Evolutionary conservation across 495 filamentous ascomycete genomes (phyloP), one percentile per base, ranked within the genome.

Genomic region (Penicillium coffeae): DNA sequence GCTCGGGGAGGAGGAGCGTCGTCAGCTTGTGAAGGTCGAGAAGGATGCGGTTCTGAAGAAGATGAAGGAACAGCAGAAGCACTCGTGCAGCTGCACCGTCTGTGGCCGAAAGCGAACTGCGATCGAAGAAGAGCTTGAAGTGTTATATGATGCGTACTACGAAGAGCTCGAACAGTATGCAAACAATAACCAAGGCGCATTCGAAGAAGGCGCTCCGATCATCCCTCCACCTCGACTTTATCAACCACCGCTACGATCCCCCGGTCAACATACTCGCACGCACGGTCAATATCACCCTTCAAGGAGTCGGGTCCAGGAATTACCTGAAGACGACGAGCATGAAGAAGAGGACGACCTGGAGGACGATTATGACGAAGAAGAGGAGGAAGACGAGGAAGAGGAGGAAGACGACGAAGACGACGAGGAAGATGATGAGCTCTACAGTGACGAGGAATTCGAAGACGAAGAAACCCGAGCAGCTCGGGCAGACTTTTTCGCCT

Each of bases 11-110:
- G 86, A 90, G 37, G 92, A 99, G 50, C 84, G 93, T 42, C 89
- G 92, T 52, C 89, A 88, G 3, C 73, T 99, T 33, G 91, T 99
- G 52, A 96, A 95, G 66, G 90, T 99, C 9, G 93, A 99, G 70
- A 99, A 99, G 64, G 90, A 97, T 70, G 93, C 94, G 5, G 93
- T 99, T 1, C 69, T 99, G 43, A 88, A 88, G 55, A 99, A 99
- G 72, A 99, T 99, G 93, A 98, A 99, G 72, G 94, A 99, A 66
- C 93, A 99, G 69, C 93, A 99, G 66, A 97, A 96, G 68, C 93
- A 97, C 62, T 97, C 93, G 3, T 99, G 93, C 71, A 96, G 90
- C 61, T 99, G 93, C 59, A 95, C 88, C 5, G 91, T 97, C 33
- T 99, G 93, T 72, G 93, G 93, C 42, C 82, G 93, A 53, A 99